phyloP scores from a whole-genome alignment of 1,284 basidiomycete genomes.

The Trametes sp. region DNA sequence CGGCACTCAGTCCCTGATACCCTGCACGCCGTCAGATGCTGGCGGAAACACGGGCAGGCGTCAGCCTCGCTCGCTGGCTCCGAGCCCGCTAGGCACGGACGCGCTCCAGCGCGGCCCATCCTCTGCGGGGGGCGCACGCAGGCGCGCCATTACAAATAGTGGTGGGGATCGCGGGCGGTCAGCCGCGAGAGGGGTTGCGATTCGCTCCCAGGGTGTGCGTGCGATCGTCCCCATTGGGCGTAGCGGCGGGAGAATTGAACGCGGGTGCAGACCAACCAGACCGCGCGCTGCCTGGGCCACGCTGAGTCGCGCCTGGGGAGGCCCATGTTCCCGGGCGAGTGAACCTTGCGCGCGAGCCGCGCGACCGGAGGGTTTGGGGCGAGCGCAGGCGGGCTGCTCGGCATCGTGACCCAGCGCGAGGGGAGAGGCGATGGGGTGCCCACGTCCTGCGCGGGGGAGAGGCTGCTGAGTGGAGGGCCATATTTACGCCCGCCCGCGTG shows the following conservation, averaged over 20 bases:
- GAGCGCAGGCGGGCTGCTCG: slow-evolving; percentile 2
- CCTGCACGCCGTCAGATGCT: not conserved
- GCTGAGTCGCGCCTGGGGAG: slow-evolving; percentile 14
- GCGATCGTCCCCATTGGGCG: not conserved
- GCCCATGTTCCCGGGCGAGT: not conserved
- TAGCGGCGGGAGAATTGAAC: not conserved
- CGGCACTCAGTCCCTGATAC: not conserved
- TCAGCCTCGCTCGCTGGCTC: not conserved
- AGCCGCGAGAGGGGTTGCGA: not conserved
- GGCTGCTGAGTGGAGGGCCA: slow-evolving; percentile 1
- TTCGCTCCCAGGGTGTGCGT: not conserved
- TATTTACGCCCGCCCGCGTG: not conserved
- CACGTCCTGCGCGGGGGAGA: not conserved
- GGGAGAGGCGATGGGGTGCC: not conserved
- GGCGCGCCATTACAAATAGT: not conserved
- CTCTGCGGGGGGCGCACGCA: not conserved
- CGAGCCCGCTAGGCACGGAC: not conserved
- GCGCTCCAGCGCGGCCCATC: not conserved
- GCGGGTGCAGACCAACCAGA: slow-evolving; percentile 11
- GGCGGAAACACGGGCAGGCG: not conserved
- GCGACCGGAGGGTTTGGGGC: not conserved
- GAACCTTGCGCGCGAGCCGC: not conserved
- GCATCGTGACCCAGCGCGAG: not conserved
- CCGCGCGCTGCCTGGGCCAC: slow-evolving; percentile 11
- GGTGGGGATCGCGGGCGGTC: not conserved